Base-by-base conservation (phyloP, 75 land plant species). In the Pinus taeda region DNA sequence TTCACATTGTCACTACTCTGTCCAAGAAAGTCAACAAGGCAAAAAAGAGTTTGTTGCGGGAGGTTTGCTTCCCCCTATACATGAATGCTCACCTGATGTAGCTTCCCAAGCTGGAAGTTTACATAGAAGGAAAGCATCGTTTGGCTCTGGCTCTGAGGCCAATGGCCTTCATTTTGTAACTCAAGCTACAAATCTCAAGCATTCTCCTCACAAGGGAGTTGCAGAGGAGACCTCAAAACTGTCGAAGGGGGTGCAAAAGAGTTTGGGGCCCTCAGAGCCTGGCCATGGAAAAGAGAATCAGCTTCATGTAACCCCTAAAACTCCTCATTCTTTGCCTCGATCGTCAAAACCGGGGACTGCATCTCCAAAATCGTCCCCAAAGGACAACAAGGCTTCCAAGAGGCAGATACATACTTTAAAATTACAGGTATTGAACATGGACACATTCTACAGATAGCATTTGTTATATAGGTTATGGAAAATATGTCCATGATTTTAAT, bases 211-310 rank as follows among this genome's bases (percentile, higher is more conserved):
- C 55, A 62, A 45, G 24, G 53, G 33, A 26, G 12, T 21, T 20
- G 4, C 73, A 33, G 78, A 76, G 30, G 78, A 62, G 22, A 24
- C 29, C 5, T 3, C 67, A 29, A 76, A 22, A 66, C 42, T 45
- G 42, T 45, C 18, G 3, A 66, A 24, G 33, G 67, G 36, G 3
- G 6, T 15, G 13, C 65, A 75, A 60, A 75, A 72, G 11, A 55
- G 2, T 26, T 55, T 22, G 30, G 30, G 26, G 30, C 30, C 74
- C 21, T 49, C 49, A 72, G 74, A 72, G 74, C 17, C 15, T 49
- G 21, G 57, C 24, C 74, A 72, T 4, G 74, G 74, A 37, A 72
- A 72, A 55, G 74, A 72, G 30, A 72, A 72, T 24, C 74, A 72
- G 74, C 57, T 53, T 18, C 74, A 72, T 4, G 8, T 13, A 15